phyloP scores from a whole-genome alignment of 2,329 filamentous ascomycete species.

The Pyrenophora tritici-repentis region DNA sequence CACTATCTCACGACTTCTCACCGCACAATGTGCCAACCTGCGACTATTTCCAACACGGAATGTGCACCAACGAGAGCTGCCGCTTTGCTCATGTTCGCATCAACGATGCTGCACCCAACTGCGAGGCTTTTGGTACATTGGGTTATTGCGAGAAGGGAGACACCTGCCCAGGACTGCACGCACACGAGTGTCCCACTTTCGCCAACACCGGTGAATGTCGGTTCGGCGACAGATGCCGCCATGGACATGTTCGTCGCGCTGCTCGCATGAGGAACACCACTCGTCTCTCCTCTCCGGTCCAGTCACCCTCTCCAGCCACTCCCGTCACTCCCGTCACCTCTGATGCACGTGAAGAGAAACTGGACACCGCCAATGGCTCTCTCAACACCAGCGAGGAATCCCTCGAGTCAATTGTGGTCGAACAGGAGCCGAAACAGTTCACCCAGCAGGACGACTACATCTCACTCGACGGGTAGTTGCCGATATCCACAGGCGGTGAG shows the following conservation, averaged over 20 bases:
- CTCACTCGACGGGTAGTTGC: slow-evolving; percentile 23
- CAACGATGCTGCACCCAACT: slow-evolving; percentile 77
- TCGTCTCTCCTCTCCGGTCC: slow-evolving; percentile 18
- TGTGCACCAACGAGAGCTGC: slow-evolving; percentile 85
- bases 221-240: slow-evolving; percentile 76
- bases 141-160: slow-evolving; percentile 88
- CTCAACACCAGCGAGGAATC: slow-evolving; percentile 4
- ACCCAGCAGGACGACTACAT: slow-evolving; percentile 41
- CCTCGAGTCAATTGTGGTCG: neutral
- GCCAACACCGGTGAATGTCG: slow-evolving; percentile 83
- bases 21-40: slow-evolving; percentile 86
- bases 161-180: slow-evolving; percentile 79
- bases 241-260: slow-evolving; percentile 75
- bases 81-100: slow-evolving; percentile 85
- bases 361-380: slow-evolving; percentile 8
- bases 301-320: slow-evolving; percentile 5
- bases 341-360: slow-evolving; percentile 14
- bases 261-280: slow-evolving; percentile 31
- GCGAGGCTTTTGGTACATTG: slow-evolving; percentile 79
- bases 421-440: slow-evolving; percentile 25
- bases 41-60: slow-evolving; percentile 85
- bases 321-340: slow-evolving; percentile 2
- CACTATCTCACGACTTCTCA: slow-evolving; percentile 85
- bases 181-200: slow-evolving; percentile 93
- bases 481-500: slow-evolving; percentile 19